A percentile compares a stretch with the other conserved stretches of the same genome.
Evolutionary conservation across 2,329 filamentous ascomycete genomes (phyloP).

Genomic region (Neonectria neomacrospora): DNA sequence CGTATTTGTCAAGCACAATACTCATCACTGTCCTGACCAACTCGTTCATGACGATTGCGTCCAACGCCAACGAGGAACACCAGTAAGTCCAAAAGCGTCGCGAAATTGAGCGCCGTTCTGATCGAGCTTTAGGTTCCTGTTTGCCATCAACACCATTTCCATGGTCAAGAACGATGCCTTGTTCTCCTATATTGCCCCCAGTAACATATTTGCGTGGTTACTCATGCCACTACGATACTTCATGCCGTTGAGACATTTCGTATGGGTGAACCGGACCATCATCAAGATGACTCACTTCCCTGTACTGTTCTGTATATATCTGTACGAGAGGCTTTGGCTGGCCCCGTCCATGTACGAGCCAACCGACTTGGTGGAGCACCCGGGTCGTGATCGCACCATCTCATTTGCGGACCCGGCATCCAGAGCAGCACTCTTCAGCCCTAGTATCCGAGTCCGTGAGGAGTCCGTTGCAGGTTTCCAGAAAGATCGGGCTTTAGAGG

Average conservation of each 20-base stretch:
- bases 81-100: constrained; percentile 58
- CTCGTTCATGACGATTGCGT: constrained; percentile 94
- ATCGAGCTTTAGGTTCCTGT: constrained; percentile 71
- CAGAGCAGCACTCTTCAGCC: constrained; percentile 76
- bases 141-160: constrained; percentile 95
- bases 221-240: constrained; percentile 84
- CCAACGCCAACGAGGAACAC: constrained; percentile 93
- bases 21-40: constrained; percentile 96
- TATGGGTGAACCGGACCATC: constrained; percentile 86
- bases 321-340: constrained; percentile 86
- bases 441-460: constrained; percentile 77
- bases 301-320: constrained; percentile 84
- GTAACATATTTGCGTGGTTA: constrained; percentile 91
- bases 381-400: constrained; percentile 62
- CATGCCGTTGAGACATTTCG: constrained; percentile 83
- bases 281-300: constrained; percentile 94
- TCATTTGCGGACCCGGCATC: constrained; percentile 68
- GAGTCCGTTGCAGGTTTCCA: constrained; percentile 89
- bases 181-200: constrained; percentile 92
- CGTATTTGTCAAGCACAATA: constrained; percentile 69
- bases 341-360: constrained; percentile 82
- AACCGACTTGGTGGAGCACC: constrained; percentile 84
- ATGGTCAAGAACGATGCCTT: constrained; percentile 98
- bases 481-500: constrained; percentile 89
- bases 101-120: neutral